Conservation (phyloP, 441 rosid genomes). For the Corymbia calophylla region DNA sequence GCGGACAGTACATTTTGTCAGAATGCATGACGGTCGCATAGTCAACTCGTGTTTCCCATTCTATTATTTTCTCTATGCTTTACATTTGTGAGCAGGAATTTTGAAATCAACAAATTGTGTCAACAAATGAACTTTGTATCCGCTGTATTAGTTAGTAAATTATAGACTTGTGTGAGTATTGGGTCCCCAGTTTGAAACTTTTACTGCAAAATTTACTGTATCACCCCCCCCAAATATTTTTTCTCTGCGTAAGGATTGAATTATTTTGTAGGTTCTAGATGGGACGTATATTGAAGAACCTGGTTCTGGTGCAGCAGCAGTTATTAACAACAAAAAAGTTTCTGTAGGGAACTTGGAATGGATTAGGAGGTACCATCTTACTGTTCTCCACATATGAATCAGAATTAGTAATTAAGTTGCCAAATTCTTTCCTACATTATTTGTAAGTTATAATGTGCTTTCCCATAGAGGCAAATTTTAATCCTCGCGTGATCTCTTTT, state of each 20-base stretch:
- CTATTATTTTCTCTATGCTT: background rate
- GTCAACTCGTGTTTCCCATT: background rate
- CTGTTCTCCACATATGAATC: background rate
- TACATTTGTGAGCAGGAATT: background rate
- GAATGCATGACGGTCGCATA: background rate
- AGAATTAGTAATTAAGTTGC: background rate
- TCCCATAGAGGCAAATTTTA: background rate
- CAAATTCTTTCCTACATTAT: background rate
- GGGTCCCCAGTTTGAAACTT: background rate
- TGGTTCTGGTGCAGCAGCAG: conserved; percentile 86
- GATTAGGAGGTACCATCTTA: conserved; percentile 57
- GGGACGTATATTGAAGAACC: conserved; percentile 93
- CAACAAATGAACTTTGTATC: background rate
- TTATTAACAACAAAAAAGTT: conserved; percentile 55
- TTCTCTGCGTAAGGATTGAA: background rate
- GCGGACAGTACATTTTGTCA: background rate
- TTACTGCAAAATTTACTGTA: background rate
- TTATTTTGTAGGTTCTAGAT: conserved; percentile 49
- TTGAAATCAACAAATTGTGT: background rate
- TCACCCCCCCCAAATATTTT: background rate
- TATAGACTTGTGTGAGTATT: background rate
- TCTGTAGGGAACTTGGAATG: conserved; percentile 92
- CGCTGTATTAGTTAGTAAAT: background rate
- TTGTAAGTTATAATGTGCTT: background rate
- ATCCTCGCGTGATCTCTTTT: background rate